These are phyloP conservation scores for Tuber brumale DNA, from an alignment of 495 filamentous ascomycete species.

Conservation along the genomic window DNA sequence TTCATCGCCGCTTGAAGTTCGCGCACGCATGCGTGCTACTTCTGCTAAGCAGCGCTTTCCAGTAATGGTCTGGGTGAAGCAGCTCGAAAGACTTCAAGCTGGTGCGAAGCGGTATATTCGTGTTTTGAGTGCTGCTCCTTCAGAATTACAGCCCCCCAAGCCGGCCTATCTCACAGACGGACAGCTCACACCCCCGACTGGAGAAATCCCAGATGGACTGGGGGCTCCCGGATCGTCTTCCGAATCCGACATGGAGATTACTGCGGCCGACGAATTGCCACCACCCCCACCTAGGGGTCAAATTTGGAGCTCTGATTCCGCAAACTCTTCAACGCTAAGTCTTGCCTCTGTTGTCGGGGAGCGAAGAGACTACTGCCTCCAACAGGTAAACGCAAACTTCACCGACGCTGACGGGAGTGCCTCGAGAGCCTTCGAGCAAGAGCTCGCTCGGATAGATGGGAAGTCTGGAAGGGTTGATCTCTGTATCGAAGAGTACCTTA, in stretches of 20 bases:
- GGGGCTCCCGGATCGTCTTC: background rate
- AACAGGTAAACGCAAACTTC: conserved; percentile 62
- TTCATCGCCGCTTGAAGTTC: conserved; percentile 52
- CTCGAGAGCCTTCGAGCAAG: conserved; percentile 53
- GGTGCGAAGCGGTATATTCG: conserved; percentile 42
- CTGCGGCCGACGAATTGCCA: conserved; percentile 30
- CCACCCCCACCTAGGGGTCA: conserved; percentile 35
- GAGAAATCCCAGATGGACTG: background rate
- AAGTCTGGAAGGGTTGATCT: conserved; percentile 52
- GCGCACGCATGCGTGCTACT: conserved; percentile 65
- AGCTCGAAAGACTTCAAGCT: conserved; percentile 56
- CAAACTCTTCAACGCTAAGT: conserved; percentile 45
- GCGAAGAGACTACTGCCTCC: conserved; percentile 56
- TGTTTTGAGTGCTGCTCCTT: background rate
- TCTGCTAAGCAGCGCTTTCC: conserved; percentile 75
- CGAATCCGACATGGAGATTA: conserved; percentile 19
- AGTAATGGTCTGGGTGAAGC: conserved; percentile 61
- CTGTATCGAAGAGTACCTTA: conserved; percentile 59
- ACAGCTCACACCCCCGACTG: background rate
- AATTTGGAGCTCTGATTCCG: conserved; percentile 27
- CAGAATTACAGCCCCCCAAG: background rate
- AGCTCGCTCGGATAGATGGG: conserved; percentile 50
- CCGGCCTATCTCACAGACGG: background rate
- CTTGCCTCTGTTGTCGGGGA: conserved; percentile 56
- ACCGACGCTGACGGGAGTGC: conserved; percentile 58